phyloP scores from a whole-genome alignment of 345 rosid genomes.

The Geranium brycei region DNA sequence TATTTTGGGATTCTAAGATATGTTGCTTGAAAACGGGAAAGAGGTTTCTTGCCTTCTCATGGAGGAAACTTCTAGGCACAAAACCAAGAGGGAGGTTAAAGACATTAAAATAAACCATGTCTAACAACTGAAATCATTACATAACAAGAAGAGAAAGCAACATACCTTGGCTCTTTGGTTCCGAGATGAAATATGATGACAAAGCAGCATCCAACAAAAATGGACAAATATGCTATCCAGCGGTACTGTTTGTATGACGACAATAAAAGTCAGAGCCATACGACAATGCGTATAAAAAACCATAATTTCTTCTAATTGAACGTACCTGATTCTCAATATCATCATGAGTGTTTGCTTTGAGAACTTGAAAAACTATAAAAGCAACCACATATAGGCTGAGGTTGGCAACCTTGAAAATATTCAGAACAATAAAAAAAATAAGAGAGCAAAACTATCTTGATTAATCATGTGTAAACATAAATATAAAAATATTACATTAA shows the following conservation, averaged over 20 bases:
- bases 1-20: too few species aligned
- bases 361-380: slow-evolving; percentile 46
- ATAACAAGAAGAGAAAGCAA: slow-evolving; percentile 1
- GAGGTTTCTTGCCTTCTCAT: too few species aligned
- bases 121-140: not conserved
- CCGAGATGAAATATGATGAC: slow-evolving; percentile 69
- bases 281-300: slow-evolving; percentile 1
- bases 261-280: slow-evolving; percentile 8
- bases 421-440: slow-evolving; percentile 1
- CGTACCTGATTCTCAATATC: slow-evolving; percentile 71
- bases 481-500: slow-evolving; percentile 7
- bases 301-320: slow-evolving; percentile 2
- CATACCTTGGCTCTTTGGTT: slow-evolving; percentile 78
- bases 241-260: slow-evolving; percentile 45
- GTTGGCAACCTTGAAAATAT: slow-evolving; percentile 60
- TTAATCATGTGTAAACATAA: slow-evolving; percentile 5
- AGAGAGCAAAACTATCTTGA: slow-evolving; percentile 6
- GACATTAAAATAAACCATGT: not conserved
- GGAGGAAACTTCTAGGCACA: too few species aligned
- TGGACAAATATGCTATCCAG: slow-evolving; percentile 82
- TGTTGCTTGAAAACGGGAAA: too few species aligned
- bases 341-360: slow-evolving; percentile 32
- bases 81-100: too few species aligned
- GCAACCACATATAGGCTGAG: slow-evolving; percentile 78
- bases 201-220: slow-evolving; percentile 67